phyloP scores from a whole-genome alignment of 768 basidiomycete species.

The Leccinum variicolor region DNA sequence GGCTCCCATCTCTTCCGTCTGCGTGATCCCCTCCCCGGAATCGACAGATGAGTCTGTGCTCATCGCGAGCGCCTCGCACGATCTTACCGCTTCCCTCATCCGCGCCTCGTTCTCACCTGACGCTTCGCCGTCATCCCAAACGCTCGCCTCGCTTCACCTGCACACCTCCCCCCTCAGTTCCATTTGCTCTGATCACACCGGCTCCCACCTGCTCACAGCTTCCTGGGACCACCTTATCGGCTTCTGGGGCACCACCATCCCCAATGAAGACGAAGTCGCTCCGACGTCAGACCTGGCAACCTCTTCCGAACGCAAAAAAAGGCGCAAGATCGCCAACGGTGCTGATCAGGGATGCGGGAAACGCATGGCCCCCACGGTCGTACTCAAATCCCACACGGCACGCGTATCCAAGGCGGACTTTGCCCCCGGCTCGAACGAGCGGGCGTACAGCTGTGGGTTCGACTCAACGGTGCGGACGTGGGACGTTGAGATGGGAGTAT shows the following conservation, averaged over 20 bases:
- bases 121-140: constrained; percentile 3
- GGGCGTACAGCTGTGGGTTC: constrained; percentile 78
- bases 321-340: constrained; percentile 48
- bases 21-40: constrained; percentile 42
- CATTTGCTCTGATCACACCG: constrained; percentile 51
- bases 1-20: constrained; percentile 67
- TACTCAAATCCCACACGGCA: constrained; percentile 81
- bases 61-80: constrained; percentile 74
- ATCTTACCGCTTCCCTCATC: constrained; percentile 65
- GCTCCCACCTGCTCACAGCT: constrained; percentile 70
- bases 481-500: constrained; percentile 80
- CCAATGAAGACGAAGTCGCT: constrained; percentile 59
- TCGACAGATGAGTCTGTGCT: constrained; percentile 33
- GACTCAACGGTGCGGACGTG: constrained; percentile 89
- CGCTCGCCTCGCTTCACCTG: constrained; percentile 70
- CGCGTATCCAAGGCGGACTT: constrained; percentile 76
- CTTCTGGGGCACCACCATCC: constrained; percentile 68
- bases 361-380: constrained; percentile 65
- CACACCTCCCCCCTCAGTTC: constrained; percentile 82
- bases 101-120: constrained; percentile 11
- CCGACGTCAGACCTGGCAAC: background rate
- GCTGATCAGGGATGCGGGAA: constrained; percentile 33
- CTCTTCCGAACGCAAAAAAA: constrained; percentile 47
- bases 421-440: constrained; percentile 31
- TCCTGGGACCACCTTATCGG: constrained; percentile 89